phyloP scores from a whole-genome alignment of 139 green algal species.

The Trebouxia sp. region DNA sequence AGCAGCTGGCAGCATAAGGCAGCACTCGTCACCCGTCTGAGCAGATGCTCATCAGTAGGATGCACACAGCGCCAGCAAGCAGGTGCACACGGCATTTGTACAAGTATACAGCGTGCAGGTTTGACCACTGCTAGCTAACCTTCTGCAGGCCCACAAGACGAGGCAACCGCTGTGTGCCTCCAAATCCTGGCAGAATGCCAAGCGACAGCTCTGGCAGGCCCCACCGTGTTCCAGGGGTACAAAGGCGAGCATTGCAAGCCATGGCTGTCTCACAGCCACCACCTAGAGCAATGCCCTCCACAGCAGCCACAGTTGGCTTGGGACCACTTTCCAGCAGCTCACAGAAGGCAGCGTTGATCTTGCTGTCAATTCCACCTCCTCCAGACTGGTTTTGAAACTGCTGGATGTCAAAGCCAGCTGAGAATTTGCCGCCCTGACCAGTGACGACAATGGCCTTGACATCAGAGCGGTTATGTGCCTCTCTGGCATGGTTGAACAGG shows the following conservation, averaged over 20 bases:
- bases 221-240: conserved; percentile 70
- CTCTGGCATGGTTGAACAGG: conserved; percentile 75
- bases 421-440: conserved; percentile 81
- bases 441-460: conserved; percentile 93
- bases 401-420: conserved; percentile 92
- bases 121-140: conserved; percentile 52
- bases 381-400: conserved; percentile 59
- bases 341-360: conserved; percentile 71
- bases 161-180: conserved; percentile 96
- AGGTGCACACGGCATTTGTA: no score
- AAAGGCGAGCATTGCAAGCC: conserved; percentile 83
- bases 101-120: no score
- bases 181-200: conserved; percentile 79
- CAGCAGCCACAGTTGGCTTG: conserved; percentile 90
- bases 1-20: no score
- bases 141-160: conserved; percentile 93
- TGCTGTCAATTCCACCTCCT: conserved; percentile 70
- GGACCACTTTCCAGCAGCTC: conserved; percentile 75
- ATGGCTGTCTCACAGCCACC: conserved; percentile 95
- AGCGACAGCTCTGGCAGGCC: conserved; percentile 93
- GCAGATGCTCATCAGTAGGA: no score
- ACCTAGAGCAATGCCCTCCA: conserved; percentile 79
- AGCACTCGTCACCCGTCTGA: no score
- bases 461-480: conserved; percentile 66
- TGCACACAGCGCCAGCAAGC: no score